Percentiles rank a stretch among this genome's conserved stretches.
phyloP scores from a whole-genome alignment of 73 alveolate species.

The Loxodes magnus region DNA sequence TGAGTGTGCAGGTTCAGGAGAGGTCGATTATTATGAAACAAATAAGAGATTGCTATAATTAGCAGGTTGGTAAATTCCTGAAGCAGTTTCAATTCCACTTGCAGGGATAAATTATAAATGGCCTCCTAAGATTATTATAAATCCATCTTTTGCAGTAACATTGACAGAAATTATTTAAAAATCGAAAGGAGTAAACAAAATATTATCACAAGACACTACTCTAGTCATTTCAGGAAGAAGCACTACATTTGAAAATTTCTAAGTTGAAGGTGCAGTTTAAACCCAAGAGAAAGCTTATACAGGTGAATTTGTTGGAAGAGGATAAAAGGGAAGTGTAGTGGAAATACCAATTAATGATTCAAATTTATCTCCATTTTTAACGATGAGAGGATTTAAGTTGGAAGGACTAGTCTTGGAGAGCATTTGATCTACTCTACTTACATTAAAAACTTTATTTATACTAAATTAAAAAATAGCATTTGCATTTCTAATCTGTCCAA shows the following conservation, averaged over 20 bases:
- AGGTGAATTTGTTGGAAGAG: neutral
- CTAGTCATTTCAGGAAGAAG: constrained; percentile 49
- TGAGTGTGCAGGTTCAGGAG: constrained; percentile 81
- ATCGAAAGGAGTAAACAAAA: constrained; percentile 34
- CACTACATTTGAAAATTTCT: constrained; percentile 29
- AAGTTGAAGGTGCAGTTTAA: constrained; percentile 47
- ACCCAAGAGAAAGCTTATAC: constrained; percentile 13
- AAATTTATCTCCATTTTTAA: constrained; percentile 28
- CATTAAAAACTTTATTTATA: neutral
- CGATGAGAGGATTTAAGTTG: constrained; percentile 55
- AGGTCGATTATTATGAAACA: constrained; percentile 63
- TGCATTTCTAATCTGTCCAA: too few species aligned
- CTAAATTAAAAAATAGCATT: neutral
- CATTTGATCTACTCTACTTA: too few species aligned
- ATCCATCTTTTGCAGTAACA: constrained; percentile 87
- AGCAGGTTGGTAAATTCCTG: constrained; percentile 60
- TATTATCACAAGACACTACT: constrained; percentile 47
- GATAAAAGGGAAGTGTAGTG: constrained; percentile 13
- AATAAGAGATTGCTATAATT: constrained; percentile 51
- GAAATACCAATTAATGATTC: constrained; percentile 9
- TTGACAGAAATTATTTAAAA: constrained; percentile 62
- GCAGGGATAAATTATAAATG: constrained; percentile 55
- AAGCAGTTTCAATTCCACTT: constrained; percentile 27
- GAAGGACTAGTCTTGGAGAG: too few species aligned
- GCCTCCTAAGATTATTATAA: constrained; percentile 75